phyloP scores from a whole-genome alignment of 2,329 filamentous ascomycete species.

The Drechslerella stenobrocha region DNA sequence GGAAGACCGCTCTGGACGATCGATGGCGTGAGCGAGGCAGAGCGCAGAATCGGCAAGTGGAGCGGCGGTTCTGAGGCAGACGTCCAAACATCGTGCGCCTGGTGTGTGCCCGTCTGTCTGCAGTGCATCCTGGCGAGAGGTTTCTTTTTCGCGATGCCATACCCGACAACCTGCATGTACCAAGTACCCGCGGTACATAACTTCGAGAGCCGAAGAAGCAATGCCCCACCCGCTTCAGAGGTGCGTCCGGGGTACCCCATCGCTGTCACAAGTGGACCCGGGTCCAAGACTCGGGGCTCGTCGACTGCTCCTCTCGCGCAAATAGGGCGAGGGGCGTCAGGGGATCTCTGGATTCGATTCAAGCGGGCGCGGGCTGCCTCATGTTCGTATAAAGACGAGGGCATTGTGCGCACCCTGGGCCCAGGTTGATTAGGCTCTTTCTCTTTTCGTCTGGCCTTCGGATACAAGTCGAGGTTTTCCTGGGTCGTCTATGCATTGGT shows the following conservation, averaged over 20 bases:
- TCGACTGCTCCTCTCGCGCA: slow-evolving; percentile 21
- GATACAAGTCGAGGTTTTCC: slow-evolving; percentile 5
- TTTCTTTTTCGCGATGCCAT: slow-evolving; percentile 37
- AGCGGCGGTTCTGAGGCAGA: slow-evolving; percentile 4
- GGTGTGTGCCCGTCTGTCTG: too few species aligned
- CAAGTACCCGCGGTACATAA: slow-evolving; percentile 46
- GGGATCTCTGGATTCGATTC: slow-evolving; percentile 6
- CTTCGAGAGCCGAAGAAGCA: background rate
- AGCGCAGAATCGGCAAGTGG: too few species aligned
- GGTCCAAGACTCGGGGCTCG: slow-evolving; percentile 25
- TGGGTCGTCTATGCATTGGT: slow-evolving; percentile 2
- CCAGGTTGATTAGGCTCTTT: slow-evolving; percentile 15
- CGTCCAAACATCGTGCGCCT: too few species aligned
- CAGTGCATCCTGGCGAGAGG: too few species aligned
- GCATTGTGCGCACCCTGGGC: slow-evolving; percentile 39
- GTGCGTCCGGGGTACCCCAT: slow-evolving; percentile 44
- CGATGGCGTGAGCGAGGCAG: too few species aligned
- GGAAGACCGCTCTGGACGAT: too few species aligned
- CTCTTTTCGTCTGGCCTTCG: slow-evolving; percentile 26
- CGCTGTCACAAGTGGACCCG: slow-evolving; percentile 34
- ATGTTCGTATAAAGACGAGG: slow-evolving; percentile 43
- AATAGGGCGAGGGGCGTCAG: slow-evolving; percentile 26
- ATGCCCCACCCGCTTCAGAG: slow-evolving; percentile 26
- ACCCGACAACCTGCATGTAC: slow-evolving; percentile 34
- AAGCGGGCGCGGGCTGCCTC: too few species aligned